Conservation (phyloP, 23 red algal genomes). For the Chondrus crispus region DNA sequence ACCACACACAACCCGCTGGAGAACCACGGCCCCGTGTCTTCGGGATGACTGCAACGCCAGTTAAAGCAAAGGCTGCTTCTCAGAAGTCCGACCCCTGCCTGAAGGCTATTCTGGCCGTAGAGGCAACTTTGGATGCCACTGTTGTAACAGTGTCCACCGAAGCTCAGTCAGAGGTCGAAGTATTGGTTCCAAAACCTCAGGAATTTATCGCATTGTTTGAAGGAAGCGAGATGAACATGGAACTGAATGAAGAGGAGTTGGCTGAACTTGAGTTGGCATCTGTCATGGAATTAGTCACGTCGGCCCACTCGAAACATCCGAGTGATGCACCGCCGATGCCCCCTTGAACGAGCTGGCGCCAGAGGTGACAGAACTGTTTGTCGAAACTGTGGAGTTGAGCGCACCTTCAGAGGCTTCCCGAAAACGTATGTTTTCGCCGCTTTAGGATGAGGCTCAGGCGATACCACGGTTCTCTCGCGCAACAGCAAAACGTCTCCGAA, state of each 20-base stretch:
- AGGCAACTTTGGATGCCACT: conserved; percentile 53
- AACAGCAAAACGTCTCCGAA: conserved; percentile 11
- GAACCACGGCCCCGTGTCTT: conserved; percentile 47
- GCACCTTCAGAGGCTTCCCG: conserved; percentile 39
- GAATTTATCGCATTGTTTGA: conserved; percentile 45
- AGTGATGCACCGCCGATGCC: conserved; percentile 62
- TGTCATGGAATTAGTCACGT: not conserved
- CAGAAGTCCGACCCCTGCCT: not conserved
- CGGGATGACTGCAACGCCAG: conserved; percentile 61
- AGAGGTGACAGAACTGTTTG: conserved; percentile 49
- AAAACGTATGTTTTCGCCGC: conserved; percentile 56
- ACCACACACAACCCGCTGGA: conserved; percentile 18
- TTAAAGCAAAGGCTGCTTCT: conserved; percentile 28
- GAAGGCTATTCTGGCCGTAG: conserved; percentile 4
- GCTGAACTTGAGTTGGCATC: not conserved
- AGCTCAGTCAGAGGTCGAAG: conserved; percentile 21
- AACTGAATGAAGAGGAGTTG: not conserved
- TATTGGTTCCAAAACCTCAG: conserved; percentile 49
- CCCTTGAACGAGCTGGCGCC: conserved; percentile 35
- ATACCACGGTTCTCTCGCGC: conserved; percentile 29
- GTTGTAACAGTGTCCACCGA: conserved; percentile 39
- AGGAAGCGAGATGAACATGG: not conserved
- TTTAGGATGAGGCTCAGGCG: conserved; percentile 31
- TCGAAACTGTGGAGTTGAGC: conserved; percentile 34
- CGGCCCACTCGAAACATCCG: too few species aligned